Base-by-base conservation (phyloP, 306 rosid species). In the Acmispon strigosus region DNA sequence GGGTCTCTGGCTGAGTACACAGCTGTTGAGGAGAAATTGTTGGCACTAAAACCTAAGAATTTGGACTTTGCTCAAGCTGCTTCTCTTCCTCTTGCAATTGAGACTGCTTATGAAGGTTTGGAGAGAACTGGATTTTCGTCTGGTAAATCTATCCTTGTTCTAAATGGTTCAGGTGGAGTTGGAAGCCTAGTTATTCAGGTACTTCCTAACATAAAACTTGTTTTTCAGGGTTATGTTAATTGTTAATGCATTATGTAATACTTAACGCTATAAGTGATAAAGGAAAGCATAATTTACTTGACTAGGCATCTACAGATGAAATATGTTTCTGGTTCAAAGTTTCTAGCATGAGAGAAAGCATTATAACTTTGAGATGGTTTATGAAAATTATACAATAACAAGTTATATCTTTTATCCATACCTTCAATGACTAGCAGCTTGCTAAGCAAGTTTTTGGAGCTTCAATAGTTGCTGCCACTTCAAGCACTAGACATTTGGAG, bases 171-270 rank as follows among this genome's bases (percentile, higher is more conserved):
- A 57, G 97, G 97, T 63, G 97, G 97, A 64, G 99, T 91, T 74
- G 99, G 97, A 75, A 91, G 96, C 83, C 77, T 94, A 19, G 96
- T 87, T 61, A 89, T 91, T 86, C 99, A 94, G 99, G 99, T 94
- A 76, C 43, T 13, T 12, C 4, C 3, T 39, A 22, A 22, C 24
- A 22, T 59, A 12, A 18, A 39, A n/a, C n/a, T n/a, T n/a, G n/a
- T n/a, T n/a, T n/a, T n/a, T n/a, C n/a, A n/a, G n/a, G n/a, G n/a
- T n/a, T n/a, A n/a, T n/a, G n/a, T n/a, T n/a, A n/a, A n/a, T n/a
- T n/a, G n/a, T 32, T 36, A 17, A 6, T 22, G 20, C 18, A 20
- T 22, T 27, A 34, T 18, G 39, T 34, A 20, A 42, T 3, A 52
- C 18, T 20, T 47, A 18, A 42, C 24, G 29, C 36, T 36, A 6